These are phyloP conservation scores for Candida pseudoviswanathii DNA, from an alignment of 1,139 yeast genomes.

Conservation along the genomic window DNA sequence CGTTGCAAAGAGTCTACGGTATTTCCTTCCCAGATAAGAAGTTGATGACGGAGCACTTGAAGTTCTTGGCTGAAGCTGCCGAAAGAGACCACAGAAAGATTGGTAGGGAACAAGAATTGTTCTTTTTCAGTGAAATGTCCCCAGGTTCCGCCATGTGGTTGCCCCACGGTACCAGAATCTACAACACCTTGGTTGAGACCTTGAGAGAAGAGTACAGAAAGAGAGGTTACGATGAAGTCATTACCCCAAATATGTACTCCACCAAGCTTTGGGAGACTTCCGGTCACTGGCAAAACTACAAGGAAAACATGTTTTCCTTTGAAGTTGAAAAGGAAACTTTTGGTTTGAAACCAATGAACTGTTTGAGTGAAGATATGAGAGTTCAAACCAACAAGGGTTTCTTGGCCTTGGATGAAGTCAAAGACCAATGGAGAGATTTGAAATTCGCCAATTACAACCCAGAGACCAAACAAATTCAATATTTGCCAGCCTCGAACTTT, in stretches of 20 bases:
- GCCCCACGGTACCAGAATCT: conserved; percentile 97
- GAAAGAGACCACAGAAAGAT: conserved; percentile 96
- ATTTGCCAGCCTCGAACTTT: conserved; percentile 5
- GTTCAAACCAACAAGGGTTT: conserved; percentile 6
- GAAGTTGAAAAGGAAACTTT: conserved; percentile 89
- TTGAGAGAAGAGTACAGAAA: conserved; percentile 80
- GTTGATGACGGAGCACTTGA: conserved; percentile 91
- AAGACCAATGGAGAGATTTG: conserved; percentile 6
- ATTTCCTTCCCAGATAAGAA: conserved; percentile 98
- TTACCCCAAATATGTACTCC: conserved; percentile 97
- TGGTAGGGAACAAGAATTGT: conserved; percentile 95
- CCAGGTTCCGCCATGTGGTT: conserved; percentile 99
- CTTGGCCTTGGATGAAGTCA: conserved; percentile 3
- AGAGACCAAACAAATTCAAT: conserved; percentile 2
- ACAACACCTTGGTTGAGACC: conserved; percentile 78
- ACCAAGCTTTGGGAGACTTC: conserved; percentile 96
- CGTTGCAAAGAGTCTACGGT: conserved; percentile 97
- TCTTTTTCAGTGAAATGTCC: conserved; percentile 92
- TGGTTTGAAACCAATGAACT: conserved; percentile 97
- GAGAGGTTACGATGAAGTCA: conserved; percentile 96
- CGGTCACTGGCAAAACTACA: conserved; percentile 97
- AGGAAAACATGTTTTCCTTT: conserved; percentile 95
- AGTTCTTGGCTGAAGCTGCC: conserved; percentile 95
- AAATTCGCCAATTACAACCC: conserved; percentile 8
- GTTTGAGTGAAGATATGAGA: conserved; percentile 27